A percentile compares a stretch with the other conserved stretches of the same genome.
Conservation (phyloP, 345 rosid species). For the Linum tenue region DNA sequence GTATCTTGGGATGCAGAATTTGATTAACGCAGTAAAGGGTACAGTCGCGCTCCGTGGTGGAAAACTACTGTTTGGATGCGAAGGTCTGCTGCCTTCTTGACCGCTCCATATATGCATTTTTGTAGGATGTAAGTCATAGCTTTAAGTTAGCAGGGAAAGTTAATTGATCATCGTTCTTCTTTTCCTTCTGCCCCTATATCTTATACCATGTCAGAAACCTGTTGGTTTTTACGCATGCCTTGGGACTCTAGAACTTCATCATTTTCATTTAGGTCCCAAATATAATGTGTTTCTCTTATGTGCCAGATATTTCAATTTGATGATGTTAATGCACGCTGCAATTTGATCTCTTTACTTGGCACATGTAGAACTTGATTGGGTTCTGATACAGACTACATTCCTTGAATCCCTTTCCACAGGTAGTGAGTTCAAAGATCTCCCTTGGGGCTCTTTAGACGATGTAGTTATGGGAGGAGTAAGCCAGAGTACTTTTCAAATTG, state of each 20-base stretch:
- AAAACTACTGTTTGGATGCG: constrained; percentile 62
- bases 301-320: background rate
- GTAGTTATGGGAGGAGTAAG: constrained; percentile 99
- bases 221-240: background rate
- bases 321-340: background rate
- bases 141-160: background rate
- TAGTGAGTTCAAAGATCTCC: constrained; percentile 54
- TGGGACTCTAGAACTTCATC: too few species aligned
- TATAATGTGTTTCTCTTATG: too few species aligned
- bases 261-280: too few species aligned
- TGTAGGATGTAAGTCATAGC: constrained; percentile 4
- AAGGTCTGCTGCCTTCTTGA: constrained; percentile 43
- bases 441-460: constrained; percentile 97
- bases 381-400: background rate
- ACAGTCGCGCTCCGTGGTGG: constrained; percentile 69
- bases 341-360: background rate
- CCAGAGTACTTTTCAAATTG: constrained; percentile 60
- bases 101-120: constrained; percentile 8
- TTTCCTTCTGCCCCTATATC: background rate
- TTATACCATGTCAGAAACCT: too few species aligned
- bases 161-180: background rate
- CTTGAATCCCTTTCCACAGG: constrained; percentile 31
- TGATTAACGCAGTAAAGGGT: constrained; percentile 62
- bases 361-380: background rate
- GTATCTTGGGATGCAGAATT: constrained; percentile 73